Evolutionary conservation across 2,329 filamentous ascomycete genomes (phyloP), one percentile per base, ranked within the genome.

Genomic region (Aspergillus transmontanensis): DNA sequence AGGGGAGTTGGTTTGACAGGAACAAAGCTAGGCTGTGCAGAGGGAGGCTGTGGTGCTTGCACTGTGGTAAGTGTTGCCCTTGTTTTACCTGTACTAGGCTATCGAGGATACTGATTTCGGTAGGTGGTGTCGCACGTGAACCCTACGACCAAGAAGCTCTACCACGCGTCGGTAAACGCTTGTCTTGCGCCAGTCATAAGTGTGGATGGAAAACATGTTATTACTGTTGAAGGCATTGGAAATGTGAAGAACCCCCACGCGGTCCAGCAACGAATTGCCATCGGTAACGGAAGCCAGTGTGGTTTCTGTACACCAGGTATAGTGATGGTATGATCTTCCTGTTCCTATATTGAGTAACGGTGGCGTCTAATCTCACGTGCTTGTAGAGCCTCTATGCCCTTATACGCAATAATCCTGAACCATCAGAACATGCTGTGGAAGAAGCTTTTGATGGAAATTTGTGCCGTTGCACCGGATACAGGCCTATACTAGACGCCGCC

Each of bases 251-350:
- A 85, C 48, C 95, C 95, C 6, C 95, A 99, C 81, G 92, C 94
- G 2, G 84, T 90, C 4, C 95, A 98, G 76, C 93, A 98, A 80
- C 87, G 95, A 55, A 91, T 99, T 71, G 94, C 95, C 21, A 91
- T 91, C 78, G 87, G 90, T 36, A 95, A 97, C 80, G 95, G 95
- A 56, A 96, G 92, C 70, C 94, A 99, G 77, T 99, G 89, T 76
- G 89, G 94, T 1, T 99, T 99, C 80, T 99, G 95, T 74, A 98
- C 95, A 0, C 95, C 95, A 5, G 95, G 95, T 2, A 98, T 99
- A 72, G 94, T 98, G 66, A 98, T 98, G 88, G 85, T 85, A 76
- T 54, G 76, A 45, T 23, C 11, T 6, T 30, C 19, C 16, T 54
- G 19, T 19, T 11, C 30, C 26, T 9, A 11, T n/a, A n/a, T 28